A percentile compares a stretch with the other conserved stretches of the same genome.
These are phyloP conservation scores for Pleurostoma richardsiae DNA, from an alignment of 2,329 filamentous ascomycete genomes.

Conservation along the genomic window DNA sequence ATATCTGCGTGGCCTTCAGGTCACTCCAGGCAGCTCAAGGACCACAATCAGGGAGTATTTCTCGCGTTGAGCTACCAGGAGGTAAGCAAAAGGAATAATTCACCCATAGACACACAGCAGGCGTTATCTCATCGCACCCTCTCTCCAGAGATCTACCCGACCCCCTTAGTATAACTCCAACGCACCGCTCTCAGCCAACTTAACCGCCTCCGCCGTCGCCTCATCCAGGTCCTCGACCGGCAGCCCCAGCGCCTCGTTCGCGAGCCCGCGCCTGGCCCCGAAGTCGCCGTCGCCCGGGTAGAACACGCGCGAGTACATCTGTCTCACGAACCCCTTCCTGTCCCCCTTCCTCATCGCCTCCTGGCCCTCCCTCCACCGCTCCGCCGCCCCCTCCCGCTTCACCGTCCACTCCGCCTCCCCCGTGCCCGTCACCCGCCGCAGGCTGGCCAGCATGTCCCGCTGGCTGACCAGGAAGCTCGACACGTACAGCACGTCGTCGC, in stretches of 20 bases:
- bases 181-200: constrained; percentile 26
- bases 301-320: constrained; percentile 54
- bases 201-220: constrained; percentile 42
- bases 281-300: constrained; percentile 34
- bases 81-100: too few relatives aligned
- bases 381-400: constrained; percentile 31
- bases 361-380: constrained; percentile 43
- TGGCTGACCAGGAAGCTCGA: constrained; percentile 54
- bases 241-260: constrained; percentile 49
- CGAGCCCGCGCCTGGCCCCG: constrained; percentile 31
- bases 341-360: constrained; percentile 39
- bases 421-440: constrained; percentile 51
- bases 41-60: too few relatives aligned
- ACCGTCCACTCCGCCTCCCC: constrained; percentile 56
- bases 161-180: neutral
- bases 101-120: too few relatives aligned
- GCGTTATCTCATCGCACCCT: too few relatives aligned
- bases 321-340: constrained; percentile 34
- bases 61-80: too few relatives aligned
- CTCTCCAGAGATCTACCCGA: too few relatives aligned
- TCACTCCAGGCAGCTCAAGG: too few relatives aligned
- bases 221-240: constrained; percentile 54
- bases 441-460: constrained; percentile 56
- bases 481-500: constrained; percentile 45
- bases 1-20: too few relatives aligned